Evolutionary conservation across 345 rosid genomes (phyloP).

Genomic region (Rhizophora mangle): DNA sequence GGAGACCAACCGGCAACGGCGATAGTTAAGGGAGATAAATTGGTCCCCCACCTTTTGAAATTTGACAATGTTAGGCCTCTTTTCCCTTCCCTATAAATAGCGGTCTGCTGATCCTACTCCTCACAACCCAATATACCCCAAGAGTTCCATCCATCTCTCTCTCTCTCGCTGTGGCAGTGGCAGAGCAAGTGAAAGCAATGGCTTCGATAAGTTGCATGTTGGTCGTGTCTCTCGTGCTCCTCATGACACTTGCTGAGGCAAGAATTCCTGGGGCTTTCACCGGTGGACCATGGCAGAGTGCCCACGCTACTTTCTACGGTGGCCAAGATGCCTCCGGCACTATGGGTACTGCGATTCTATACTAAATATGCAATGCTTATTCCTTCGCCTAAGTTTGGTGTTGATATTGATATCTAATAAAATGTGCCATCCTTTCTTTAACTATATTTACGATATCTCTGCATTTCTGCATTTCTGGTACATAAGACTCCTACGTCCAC

Average conservation of each 20-base stretch:
- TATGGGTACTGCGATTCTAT: constrained; percentile 49
- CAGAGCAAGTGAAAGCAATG: constrained; percentile 11
- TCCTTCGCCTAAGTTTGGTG: no score
- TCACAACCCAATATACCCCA: constrained; percentile 8
- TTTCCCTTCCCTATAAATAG: constrained; percentile 36
- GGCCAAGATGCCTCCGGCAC: constrained; percentile 90
- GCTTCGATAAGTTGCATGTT: constrained; percentile 7
- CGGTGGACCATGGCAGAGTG: constrained; percentile 67
- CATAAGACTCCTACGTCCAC: no score
- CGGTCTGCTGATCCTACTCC: constrained; percentile 24
- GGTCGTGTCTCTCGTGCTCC: constrained; percentile 21
- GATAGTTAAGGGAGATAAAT: constrained; percentile 37
- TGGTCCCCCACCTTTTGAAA: constrained; percentile 9
- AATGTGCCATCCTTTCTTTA: no score
- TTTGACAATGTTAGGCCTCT: constrained; percentile 24
- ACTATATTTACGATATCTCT: no score
- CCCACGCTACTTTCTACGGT: constrained; percentile 92
- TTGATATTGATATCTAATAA: no score
- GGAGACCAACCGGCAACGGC: constrained; percentile 18
- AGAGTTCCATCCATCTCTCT: neutral
- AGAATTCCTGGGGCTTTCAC: constrained; percentile 69
- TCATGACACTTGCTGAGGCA: constrained; percentile 40
- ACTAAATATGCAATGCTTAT: neutral
- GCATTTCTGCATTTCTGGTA: no score
- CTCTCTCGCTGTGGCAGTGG: neutral